These are phyloP conservation scores for Byssochlamys sp. DNA, from an alignment of 2,329 filamentous ascomycete genomes.

Conservation along the genomic window DNA sequence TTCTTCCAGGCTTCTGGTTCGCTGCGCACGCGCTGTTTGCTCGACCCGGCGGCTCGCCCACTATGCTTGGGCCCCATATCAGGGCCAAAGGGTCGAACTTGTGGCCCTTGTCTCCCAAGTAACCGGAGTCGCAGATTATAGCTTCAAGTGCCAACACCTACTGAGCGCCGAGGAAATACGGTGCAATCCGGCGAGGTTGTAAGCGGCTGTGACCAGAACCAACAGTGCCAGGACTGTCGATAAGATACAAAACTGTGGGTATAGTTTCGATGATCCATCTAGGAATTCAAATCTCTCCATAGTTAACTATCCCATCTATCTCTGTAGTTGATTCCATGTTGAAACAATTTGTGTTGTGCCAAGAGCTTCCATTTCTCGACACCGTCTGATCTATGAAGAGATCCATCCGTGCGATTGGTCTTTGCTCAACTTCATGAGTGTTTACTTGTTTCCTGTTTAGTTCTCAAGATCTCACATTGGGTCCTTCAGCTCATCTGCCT, in stretches of 20 bases:
- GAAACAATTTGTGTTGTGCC: neutral
- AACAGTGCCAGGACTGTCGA: neutral
- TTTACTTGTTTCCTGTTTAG: neutral
- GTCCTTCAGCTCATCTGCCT: neutral
- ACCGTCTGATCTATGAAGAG: neutral
- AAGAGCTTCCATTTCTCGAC: neutral
- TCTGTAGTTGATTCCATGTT: neutral
- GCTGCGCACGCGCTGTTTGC: neutral
- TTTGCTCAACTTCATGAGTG: neutral
- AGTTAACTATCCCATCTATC: neutral
- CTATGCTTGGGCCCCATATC: neutral
- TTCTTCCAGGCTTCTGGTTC: neutral
- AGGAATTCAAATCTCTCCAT: neutral
- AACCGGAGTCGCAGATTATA: neutral
- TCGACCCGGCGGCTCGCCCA: neutral
- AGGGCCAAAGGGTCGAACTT: neutral
- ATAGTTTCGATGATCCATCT: neutral
- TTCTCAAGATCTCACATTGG: neutral
- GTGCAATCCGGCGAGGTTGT: neutral
- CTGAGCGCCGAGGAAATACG: neutral
- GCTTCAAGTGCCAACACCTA: neutral
- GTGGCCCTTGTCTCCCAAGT: neutral
- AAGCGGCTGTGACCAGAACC: neutral
- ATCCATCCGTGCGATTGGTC: neutral
- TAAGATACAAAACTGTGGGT: neutral